Percentiles rank a stretch among this genome's conserved stretches.
Conservation (phyloP, 2,329 filamentous ascomycete species). For the Colletotrichum sojae region DNA sequence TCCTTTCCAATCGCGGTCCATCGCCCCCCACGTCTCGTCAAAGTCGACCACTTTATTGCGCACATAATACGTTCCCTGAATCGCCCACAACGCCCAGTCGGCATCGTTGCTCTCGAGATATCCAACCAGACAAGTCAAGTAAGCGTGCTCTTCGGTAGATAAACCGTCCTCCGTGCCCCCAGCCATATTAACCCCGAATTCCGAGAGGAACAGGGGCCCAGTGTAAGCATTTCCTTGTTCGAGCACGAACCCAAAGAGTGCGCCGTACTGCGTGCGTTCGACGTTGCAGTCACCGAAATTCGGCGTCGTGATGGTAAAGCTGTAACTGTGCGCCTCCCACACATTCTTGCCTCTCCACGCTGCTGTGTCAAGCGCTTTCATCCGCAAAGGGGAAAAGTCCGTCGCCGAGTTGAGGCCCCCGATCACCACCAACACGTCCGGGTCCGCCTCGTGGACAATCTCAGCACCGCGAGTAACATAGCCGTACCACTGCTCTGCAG, state of each 20-base stretch:
- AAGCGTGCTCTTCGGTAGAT: conserved; percentile 59
- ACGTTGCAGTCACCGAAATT: conserved; percentile 58
- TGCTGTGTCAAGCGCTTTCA: conserved; percentile 57
- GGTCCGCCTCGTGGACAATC: conserved; percentile 66
- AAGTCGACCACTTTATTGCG: conserved; percentile 63
- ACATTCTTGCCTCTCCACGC: conserved; percentile 67
- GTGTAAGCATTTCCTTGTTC: conserved; percentile 62
- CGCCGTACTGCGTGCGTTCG: conserved; percentile 60
- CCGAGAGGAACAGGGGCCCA: conserved; percentile 69
- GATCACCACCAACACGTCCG: conserved; percentile 66
- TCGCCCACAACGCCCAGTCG: conserved; percentile 72
- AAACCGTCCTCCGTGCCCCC: conserved; percentile 59
- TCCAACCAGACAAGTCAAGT: conserved; percentile 65
- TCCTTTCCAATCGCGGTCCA: conserved; percentile 58
- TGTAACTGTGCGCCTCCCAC: conserved; percentile 73
- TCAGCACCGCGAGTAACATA: conserved; percentile 62
- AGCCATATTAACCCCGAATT: conserved; percentile 69
- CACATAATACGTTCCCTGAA: conserved; percentile 72
- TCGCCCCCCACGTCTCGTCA: conserved; percentile 67
- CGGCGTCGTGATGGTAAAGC: conserved; percentile 65
- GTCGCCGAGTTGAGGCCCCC: conserved; percentile 68
- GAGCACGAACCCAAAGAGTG: conserved; percentile 66
- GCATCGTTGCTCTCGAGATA: conserved; percentile 70
- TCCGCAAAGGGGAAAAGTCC: conserved; percentile 62
- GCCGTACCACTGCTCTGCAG: conserved; percentile 64